Conservation (phyloP, 108 stramenopile species). For the Stephanodiscus triporus region DNA sequence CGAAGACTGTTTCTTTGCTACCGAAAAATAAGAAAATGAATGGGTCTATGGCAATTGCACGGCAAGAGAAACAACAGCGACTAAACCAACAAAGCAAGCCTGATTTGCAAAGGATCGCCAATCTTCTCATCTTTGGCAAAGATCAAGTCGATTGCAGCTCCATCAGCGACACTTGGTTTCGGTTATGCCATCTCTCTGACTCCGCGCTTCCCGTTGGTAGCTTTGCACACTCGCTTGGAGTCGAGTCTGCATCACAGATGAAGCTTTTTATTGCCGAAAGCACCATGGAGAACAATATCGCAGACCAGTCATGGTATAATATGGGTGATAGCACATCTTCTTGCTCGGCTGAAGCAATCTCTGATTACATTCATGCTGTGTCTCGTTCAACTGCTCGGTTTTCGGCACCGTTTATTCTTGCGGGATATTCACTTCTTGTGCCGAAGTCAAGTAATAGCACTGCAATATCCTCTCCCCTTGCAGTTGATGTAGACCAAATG, state of each 20-base stretch:
- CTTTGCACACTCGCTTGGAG: conserved; percentile 86
- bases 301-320: conserved; percentile 11
- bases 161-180: conserved; percentile 38
- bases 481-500: conserved; percentile 11
- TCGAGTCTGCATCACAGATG: conserved; percentile 82
- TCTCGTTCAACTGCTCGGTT: conserved; percentile 67
- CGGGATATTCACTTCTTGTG: conserved; percentile 54
- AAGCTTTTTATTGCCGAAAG: conserved; percentile 48
- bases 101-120: conserved; percentile 17
- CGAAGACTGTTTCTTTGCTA: conserved; percentile 21
- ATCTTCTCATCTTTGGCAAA: conserved; percentile 29
- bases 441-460: not conserved
- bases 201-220: conserved; percentile 81
- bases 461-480: not conserved
- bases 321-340: conserved; percentile 9
- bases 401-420: conserved; percentile 59
- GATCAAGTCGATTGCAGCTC: conserved; percentile 5
- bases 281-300: not conserved
- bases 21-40: not conserved
- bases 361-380: conserved; percentile 63
- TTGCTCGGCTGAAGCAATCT: conserved; percentile 30
- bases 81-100: not conserved
- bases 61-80: not conserved
- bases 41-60: conserved; percentile 2
- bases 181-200: conserved; percentile 61